phyloP scores from a whole-genome alignment of 2,329 filamentous ascomycete genomes.

The Paraphoma sp. region DNA sequence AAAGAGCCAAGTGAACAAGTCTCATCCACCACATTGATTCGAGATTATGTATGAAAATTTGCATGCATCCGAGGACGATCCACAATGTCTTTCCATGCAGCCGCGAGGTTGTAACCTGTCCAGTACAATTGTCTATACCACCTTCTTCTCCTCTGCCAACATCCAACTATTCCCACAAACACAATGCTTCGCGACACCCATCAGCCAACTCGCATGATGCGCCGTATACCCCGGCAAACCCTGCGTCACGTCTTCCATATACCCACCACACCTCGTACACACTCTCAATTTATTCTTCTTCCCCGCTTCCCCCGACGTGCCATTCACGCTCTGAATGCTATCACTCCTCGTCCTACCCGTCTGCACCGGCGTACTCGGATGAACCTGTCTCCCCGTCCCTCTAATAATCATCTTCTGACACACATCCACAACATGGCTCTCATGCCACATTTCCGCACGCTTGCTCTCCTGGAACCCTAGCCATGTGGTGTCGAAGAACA shows the following conservation, averaged over 20 bases:
- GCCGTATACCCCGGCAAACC: slow-evolving; percentile 37
- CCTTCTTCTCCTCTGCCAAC: slow-evolving; percentile 34
- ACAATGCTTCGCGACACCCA: slow-evolving; percentile 48
- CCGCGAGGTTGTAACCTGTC: background rate
- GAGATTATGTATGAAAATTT: too few relatives aligned
- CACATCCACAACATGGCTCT: slow-evolving; percentile 65
- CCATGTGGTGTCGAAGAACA: slow-evolving; percentile 74
- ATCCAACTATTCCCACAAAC: slow-evolving; percentile 48
- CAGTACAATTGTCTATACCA: slow-evolving; percentile 1
- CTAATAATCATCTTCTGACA: slow-evolving; percentile 59
- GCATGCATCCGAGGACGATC: too few relatives aligned
- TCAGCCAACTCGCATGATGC: slow-evolving; percentile 42
- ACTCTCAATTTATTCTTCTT: slow-evolving; percentile 41
- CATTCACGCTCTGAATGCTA: slow-evolving; percentile 20
- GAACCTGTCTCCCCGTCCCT: slow-evolving; percentile 30
- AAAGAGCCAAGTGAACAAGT: background rate
- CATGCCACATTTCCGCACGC: slow-evolving; percentile 65
- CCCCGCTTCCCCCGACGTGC: slow-evolving; percentile 6
- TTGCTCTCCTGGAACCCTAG: slow-evolving; percentile 69
- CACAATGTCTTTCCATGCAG: too few relatives aligned
- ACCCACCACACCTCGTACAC: slow-evolving; percentile 54
- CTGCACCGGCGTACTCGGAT: slow-evolving; percentile 19
- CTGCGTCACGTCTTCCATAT: slow-evolving; percentile 54
- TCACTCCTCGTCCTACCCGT: slow-evolving; percentile 26
- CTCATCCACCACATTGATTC: too few relatives aligned